These are phyloP conservation scores for Gastrolobium villosum DNA, from an alignment of 306 rosid genomes.

Conservation along the genomic window DNA sequence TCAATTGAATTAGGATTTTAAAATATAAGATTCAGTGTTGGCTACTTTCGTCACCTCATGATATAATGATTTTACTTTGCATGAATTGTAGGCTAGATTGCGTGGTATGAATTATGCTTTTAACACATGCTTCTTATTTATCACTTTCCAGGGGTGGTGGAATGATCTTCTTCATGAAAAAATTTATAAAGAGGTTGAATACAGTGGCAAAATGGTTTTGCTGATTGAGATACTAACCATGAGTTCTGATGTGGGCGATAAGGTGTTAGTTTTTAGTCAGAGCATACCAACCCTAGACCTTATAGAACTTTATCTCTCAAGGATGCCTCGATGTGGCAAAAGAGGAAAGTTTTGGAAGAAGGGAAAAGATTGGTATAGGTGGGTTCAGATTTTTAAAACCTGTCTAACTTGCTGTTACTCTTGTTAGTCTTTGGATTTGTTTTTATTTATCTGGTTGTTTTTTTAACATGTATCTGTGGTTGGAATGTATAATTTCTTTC, in stretches of 20 bases:
- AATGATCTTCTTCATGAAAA: constrained; percentile 81
- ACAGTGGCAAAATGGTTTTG: constrained; percentile 98
- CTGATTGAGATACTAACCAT: constrained; percentile 82
- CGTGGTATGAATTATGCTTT: constrained; percentile 32
- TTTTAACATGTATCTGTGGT: constrained; percentile 18
- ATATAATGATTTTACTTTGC: constrained; percentile 11
- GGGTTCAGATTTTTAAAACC: constrained; percentile 48
- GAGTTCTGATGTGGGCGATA: constrained; percentile 89
- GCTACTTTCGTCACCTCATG: constrained; percentile 13
- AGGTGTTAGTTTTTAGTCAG: constrained; percentile 97
- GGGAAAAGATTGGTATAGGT: constrained; percentile 99
- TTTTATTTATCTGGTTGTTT: constrained; percentile 6
- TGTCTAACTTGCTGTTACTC: constrained; percentile 41
- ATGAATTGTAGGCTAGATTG: constrained; percentile 3
- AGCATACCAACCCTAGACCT: constrained; percentile 97
- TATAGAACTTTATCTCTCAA: constrained; percentile 88
- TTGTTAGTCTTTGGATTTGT: constrained; percentile 24
- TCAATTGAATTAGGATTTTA: constrained; percentile 7
- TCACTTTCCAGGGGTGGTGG: constrained; percentile 90
- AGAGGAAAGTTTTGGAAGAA: constrained; percentile 88
- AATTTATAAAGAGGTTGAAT: constrained; percentile 78
- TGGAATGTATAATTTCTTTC: constrained; percentile 34
- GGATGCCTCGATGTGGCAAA: constrained; percentile 71
- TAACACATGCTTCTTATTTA: constrained; percentile 37
- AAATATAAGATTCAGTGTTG: constrained; percentile 24